These are phyloP conservation scores for Entelexis paramagnoliae DNA, from an alignment of 1,139 yeast species.

Conservation along the genomic window DNA sequence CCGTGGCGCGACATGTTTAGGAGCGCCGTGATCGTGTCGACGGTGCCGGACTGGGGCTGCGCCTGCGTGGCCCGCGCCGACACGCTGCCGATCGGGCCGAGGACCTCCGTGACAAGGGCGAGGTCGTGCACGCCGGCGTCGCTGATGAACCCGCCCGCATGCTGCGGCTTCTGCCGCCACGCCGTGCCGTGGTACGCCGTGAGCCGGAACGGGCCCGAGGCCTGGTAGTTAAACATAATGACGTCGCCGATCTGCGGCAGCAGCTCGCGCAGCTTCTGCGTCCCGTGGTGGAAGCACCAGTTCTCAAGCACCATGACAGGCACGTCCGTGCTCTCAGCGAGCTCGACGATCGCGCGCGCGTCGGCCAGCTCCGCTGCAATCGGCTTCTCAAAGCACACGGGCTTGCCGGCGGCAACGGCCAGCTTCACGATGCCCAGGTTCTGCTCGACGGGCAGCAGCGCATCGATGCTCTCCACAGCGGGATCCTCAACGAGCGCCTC, in stretches of 20 bases:
- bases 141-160: conserved; percentile 79
- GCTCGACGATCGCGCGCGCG: conserved; percentile 64
- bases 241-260: conserved; percentile 65
- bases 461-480: conserved; percentile 65
- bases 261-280: conserved; percentile 43
- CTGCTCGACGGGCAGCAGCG: conserved; percentile 72
- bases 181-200: conserved; percentile 51
- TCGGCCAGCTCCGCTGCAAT: conserved; percentile 75
- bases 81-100: conserved; percentile 61
- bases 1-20: conserved; percentile 47
- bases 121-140: conserved; percentile 96
- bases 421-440: conserved; percentile 55
- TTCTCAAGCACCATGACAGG: conserved; percentile 77
- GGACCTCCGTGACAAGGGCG: conserved; percentile 71
- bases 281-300: conserved; percentile 61
- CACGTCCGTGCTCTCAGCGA: conserved; percentile 47
- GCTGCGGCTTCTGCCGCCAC: conserved; percentile 86
- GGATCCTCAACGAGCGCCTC: conserved; percentile 57
- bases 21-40: conserved; percentile 67
- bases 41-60: conserved; percentile 64
- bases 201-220: conserved; percentile 68
- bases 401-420: conserved; percentile 62
- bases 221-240: conserved; percentile 63
- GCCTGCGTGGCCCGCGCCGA: conserved; percentile 69
- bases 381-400: conserved; percentile 78